A percentile compares a stretch with the other conserved stretches of the same genome.
These are phyloP conservation scores for Leccinum angustisporum DNA, from an alignment of 1,284 basidiomycete genomes.

Conservation along the genomic window DNA sequence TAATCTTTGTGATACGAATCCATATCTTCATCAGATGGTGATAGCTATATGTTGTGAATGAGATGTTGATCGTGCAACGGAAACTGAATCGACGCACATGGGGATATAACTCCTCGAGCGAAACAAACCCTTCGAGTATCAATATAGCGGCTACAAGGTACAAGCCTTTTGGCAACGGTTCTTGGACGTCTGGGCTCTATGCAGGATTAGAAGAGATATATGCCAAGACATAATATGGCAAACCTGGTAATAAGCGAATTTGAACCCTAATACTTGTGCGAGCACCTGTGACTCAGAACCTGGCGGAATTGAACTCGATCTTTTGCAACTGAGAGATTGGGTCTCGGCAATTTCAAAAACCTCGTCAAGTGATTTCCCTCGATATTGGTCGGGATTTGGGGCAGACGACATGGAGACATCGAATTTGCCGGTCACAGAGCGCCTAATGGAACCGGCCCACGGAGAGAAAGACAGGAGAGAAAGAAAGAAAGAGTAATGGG, in stretches of 20 bases:
- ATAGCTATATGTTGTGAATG: constrained; percentile 48
- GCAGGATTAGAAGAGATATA: constrained; percentile 17
- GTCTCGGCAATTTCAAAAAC: constrained; percentile 55
- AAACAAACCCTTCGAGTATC: constrained; percentile 85
- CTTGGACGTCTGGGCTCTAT: constrained; percentile 55
- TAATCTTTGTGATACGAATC: constrained; percentile 67
- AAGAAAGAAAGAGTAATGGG: constrained; percentile 92
- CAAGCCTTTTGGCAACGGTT: constrained; percentile 70
- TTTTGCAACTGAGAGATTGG: constrained; percentile 8
- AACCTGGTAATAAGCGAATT: constrained; percentile 89
- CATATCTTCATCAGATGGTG: constrained; percentile 78
- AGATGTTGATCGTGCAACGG: constrained; percentile 3
- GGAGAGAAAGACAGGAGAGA: constrained; percentile 83
- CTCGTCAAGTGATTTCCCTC: constrained; percentile 64
- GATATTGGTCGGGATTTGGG: constrained; percentile 43
- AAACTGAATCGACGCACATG: constrained; percentile 59
- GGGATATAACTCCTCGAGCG: constrained; percentile 82
- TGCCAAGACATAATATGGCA: constrained; percentile 18
- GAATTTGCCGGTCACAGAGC: constrained; percentile 27
- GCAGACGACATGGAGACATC: constrained; percentile 41
- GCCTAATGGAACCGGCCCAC: constrained; percentile 58
- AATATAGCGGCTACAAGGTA: constrained; percentile 85
- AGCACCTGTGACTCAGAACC: constrained; percentile 59
- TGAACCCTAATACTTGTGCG: constrained; percentile 94
- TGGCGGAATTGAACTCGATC: constrained; percentile 20